These are phyloP conservation scores for Naganishia liquefaciens DNA, from an alignment of 1,284 basidiomycete genomes.

Conservation along the genomic window DNA sequence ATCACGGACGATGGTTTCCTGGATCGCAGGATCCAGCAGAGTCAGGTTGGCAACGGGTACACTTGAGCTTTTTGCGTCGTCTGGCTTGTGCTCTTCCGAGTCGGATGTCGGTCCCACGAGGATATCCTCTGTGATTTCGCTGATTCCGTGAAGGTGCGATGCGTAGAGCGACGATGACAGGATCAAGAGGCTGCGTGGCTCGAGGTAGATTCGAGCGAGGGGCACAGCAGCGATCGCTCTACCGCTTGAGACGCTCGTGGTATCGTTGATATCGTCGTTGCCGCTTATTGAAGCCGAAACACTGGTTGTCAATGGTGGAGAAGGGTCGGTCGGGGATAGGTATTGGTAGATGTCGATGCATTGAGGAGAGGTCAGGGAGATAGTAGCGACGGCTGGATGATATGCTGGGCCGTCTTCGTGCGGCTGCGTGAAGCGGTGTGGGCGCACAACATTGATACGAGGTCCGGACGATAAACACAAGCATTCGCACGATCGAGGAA, in stretches of 20 bases:
- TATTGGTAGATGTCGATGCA: constrained; percentile 84
- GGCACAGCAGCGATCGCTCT: constrained; percentile 64
- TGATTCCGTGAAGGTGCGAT: constrained; percentile 73
- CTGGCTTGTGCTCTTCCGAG: neutral
- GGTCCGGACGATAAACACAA: no score
- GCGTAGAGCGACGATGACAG: constrained; percentile 70
- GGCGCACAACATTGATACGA: no score
- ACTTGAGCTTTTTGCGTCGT: constrained; percentile 29
- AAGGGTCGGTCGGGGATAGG: constrained; percentile 46
- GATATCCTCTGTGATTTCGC: constrained; percentile 59
- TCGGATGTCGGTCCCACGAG: constrained; percentile 36
- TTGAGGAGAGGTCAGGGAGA: constrained; percentile 80
- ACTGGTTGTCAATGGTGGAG: constrained; percentile 44
- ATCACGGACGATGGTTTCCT: constrained; percentile 44
- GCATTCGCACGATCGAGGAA: neutral
- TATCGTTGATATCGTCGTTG: neutral
- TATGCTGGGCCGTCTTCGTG: constrained; percentile 92
- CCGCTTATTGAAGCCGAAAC: neutral
- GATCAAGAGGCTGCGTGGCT: constrained; percentile 77
- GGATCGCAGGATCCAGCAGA: constrained; percentile 52
- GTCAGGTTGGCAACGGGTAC: constrained; percentile 63
- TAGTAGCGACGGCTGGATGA: constrained; percentile 80
- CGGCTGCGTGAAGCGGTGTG: constrained; percentile 59
- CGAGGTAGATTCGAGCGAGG: constrained; percentile 70
- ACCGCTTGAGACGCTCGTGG: neutral